phyloP scores from a whole-genome alignment of 2,329 filamentous ascomycete genomes.

The Neofusicoccum cordaticola region DNA sequence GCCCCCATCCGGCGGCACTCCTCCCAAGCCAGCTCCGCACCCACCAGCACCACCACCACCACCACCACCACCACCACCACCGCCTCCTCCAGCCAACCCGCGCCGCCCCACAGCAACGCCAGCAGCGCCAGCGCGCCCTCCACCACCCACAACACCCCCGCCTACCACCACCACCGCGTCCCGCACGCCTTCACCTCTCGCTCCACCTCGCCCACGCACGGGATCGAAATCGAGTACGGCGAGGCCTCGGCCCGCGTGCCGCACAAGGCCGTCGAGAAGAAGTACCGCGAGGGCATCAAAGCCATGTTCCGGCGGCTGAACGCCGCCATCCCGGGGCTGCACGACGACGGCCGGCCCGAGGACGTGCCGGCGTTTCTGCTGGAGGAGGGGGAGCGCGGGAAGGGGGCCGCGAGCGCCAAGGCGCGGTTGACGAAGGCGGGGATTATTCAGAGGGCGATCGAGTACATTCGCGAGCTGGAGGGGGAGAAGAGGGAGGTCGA shows the following conservation, averaged over 20 bases:
- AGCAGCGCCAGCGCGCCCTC: neutral
- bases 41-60: too few relatives aligned
- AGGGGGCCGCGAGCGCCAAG: too few relatives aligned
- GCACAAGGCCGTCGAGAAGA: constrained; percentile 6
- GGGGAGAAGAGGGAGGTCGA: neutral
- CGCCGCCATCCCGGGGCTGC: neutral
- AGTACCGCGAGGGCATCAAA: constrained; percentile 10
- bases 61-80: too few relatives aligned
- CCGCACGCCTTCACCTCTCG: too few relatives aligned
- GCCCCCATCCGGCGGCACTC: too few relatives aligned
- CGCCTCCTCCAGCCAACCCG: too few relatives aligned
- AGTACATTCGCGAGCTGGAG: neutral
- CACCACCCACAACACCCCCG: neutral
- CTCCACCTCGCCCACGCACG: neutral
- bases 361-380: neutral
- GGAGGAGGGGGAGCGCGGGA: neutral
- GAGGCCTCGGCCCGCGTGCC: neutral
- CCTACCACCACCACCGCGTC: neutral
- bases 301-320: neutral
- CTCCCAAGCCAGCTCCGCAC: too few relatives aligned
- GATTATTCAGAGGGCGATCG: neutral
- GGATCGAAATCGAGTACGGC: neutral
- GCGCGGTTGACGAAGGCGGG: neutral
- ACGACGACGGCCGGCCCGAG: neutral
- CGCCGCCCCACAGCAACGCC: neutral